Evolutionary conservation across 306 rosid species (phyloP), one percentile per base, ranked within the genome.

Genomic region (Boehmeria nivea): DNA sequence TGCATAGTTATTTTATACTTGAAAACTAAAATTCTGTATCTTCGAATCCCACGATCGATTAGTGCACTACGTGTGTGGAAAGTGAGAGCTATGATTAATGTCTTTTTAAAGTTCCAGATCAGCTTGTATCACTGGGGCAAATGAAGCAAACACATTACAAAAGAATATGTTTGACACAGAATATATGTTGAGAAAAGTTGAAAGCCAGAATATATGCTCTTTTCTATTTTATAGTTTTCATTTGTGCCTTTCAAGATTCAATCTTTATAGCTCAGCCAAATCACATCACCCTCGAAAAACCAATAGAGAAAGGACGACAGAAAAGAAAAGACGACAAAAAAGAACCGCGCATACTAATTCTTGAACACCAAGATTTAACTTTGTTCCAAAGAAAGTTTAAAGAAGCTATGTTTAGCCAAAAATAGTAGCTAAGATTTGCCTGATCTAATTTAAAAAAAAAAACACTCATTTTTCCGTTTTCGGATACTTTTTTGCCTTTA

Each of bases 181-280:
- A 57, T 57, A 23, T 57, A 21, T 57, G 39, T 40, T 21, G 45
- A 57, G 50, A 57, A 40, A 57, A 57, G 36, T 25, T 57, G 49
- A 24, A 42, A 34, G 10, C 13, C 15, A 8, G 62, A 40, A 42
- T 39, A 57, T 57, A 55, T 55, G 14, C 47, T 57, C 22, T 31
- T 13, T 16, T 38, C n/a, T 39, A 8, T 42, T 57, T 40, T 57
- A 23, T 8, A 15, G 3, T 0, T 57, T 42, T 40, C 3, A 9
- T 17, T 23, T 57, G 23, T 16, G 24, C 36, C 15, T 14, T 51
- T 11, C 38, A n/a, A 42, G 39, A 57, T 57, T 57, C 37, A 40
- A 2, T 57, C 23, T 25, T 39, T 56, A 38, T n/a, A n/a, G n/a
- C n/a, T n/a, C n/a, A n/a, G n/a, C n/a, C n/a, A n/a, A n/a, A 13